These are phyloP conservation scores for Acacia acuminata DNA, from an alignment of 306 rosid species.

Conservation along the genomic window DNA sequence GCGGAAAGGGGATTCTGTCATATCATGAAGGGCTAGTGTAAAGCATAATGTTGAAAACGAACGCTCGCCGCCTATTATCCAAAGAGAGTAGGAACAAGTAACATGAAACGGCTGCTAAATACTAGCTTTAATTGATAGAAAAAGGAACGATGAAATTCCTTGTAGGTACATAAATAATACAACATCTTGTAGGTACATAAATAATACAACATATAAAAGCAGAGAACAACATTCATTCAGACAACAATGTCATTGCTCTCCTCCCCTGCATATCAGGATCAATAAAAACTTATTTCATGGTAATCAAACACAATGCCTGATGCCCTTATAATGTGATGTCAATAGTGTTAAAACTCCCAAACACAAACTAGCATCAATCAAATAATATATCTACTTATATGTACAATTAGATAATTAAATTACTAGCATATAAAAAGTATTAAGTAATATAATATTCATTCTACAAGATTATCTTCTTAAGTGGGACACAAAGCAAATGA, in stretches of 20 bases:
- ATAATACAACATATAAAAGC: neutral
- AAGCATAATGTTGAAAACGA: slow-evolving; percentile 96
- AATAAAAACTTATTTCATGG: neutral
- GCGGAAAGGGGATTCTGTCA: slow-evolving; percentile 94
- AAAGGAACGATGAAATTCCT: too few species aligned
- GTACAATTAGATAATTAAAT: neutral
- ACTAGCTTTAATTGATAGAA: neutral
- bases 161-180: neutral
- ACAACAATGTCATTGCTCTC: neutral
- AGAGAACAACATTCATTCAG: neutral
- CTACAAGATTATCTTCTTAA: neutral
- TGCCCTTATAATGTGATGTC: neutral
- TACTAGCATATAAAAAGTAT: neutral
- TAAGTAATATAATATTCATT: too few species aligned
- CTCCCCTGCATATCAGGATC: neutral
- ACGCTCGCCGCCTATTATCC: slow-evolving; percentile 83
- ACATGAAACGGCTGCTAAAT: slow-evolving; percentile 7
- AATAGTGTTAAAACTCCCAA: neutral
- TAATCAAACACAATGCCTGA: neutral
- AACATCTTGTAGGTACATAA: neutral
- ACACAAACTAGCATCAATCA: neutral
- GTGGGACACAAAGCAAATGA: neutral
- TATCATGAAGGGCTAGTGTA: slow-evolving; percentile 85
- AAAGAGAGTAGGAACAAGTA: neutral
- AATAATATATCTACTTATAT: neutral